phyloP scores from a whole-genome alignment of 75 land plant genomes.

The Sequoiadendron giganteum region DNA sequence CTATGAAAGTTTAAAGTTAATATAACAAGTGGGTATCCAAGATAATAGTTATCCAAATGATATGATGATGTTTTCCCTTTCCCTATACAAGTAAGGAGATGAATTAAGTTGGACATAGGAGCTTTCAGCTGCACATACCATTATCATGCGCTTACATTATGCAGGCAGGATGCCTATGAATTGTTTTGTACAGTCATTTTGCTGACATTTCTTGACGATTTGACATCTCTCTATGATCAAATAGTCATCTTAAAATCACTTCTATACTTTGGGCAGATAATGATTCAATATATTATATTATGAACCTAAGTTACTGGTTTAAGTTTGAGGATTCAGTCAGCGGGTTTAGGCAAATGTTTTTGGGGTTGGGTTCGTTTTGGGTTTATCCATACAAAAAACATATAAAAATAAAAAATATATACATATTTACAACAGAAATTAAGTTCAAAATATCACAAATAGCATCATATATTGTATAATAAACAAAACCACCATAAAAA shows the following conservation, averaged over 20 bases:
- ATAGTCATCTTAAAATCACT: not conserved
- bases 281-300: too few relatives aligned
- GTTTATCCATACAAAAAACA: too few relatives aligned
- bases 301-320: too few relatives aligned
- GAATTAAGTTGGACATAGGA: not conserved
- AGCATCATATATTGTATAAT: too few relatives aligned
- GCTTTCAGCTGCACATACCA: not conserved
- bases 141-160: too few relatives aligned
- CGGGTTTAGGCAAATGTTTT: too few relatives aligned
- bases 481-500: too few relatives aligned
- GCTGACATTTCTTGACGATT: not conserved
- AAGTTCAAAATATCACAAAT: too few relatives aligned
- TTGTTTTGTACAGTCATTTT: not conserved
- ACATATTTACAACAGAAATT: too few relatives aligned
- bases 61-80: not conserved
- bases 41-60: not conserved
- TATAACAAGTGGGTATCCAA: not conserved
- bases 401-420: too few relatives aligned
- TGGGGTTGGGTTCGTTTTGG: too few relatives aligned
- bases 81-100: not conserved
- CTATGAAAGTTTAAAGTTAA: not conserved
- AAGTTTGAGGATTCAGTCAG: too few relatives aligned
- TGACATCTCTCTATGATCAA: not conserved
- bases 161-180: not conserved
- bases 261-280: not conserved